phyloP scores from a whole-genome alignment of 495 filamentous ascomycete genomes.

The Lindgomyces ingoldianus region DNA sequence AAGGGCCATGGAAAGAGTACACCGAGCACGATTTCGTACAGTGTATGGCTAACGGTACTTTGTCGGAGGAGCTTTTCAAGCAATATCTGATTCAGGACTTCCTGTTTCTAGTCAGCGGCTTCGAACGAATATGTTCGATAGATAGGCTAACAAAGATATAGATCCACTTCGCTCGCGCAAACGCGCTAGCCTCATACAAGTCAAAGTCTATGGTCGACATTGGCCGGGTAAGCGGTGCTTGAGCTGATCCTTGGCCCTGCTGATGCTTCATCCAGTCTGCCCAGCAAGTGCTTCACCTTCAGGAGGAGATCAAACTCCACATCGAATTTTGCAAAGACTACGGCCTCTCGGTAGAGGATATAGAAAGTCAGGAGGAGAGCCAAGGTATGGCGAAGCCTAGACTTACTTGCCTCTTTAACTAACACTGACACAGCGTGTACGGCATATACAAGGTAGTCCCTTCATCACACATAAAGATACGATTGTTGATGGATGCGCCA shows the following conservation, averaged over 20 bases:
- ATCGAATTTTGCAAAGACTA: constrained; percentile 77
- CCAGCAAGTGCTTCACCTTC: constrained; percentile 69
- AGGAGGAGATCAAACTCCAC: constrained; percentile 78
- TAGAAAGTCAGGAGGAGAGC: constrained; percentile 71
- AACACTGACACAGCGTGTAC: constrained; percentile 57
- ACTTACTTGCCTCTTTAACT: neutral
- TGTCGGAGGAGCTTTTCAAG: constrained; percentile 75
- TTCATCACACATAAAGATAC: constrained; percentile 5
- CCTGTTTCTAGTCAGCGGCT: constrained; percentile 68
- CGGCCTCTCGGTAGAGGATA: constrained; percentile 72
- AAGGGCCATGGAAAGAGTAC: constrained; percentile 67
- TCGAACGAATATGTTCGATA: neutral
- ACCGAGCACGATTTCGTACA: constrained; percentile 79
- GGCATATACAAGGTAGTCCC: constrained; percentile 61
- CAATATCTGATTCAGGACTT: constrained; percentile 89
- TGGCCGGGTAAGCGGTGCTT: constrained; percentile 50
- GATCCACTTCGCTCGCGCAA: constrained; percentile 84
- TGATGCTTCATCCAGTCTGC: constrained; percentile 57
- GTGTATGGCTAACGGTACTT: constrained; percentile 69
- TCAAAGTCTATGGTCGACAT: constrained; percentile 72
- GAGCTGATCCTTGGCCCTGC: constrained; percentile 21
- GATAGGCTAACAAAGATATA: constrained; percentile 40
- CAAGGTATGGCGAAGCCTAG: constrained; percentile 55
- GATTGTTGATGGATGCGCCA: constrained; percentile 32
- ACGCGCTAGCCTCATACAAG: constrained; percentile 82